phyloP scores from a whole-genome alignment of 495 filamentous ascomycete species.

The Aspergillus biplanus region DNA sequence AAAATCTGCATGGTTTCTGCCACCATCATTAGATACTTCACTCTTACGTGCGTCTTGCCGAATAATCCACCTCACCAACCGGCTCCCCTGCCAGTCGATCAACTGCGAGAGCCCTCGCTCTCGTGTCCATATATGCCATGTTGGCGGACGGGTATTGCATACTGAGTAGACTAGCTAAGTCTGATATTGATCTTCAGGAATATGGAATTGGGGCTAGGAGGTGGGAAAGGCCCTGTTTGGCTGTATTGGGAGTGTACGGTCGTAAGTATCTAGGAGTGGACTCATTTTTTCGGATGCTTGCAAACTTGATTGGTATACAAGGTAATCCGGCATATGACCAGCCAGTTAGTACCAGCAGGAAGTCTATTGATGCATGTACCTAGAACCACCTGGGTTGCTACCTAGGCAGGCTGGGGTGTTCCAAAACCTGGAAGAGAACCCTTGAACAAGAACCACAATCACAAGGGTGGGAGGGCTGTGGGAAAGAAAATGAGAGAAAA shows the following conservation, averaged over 20 bases:
- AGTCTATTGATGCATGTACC: background rate
- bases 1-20: background rate
- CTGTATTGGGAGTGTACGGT: too few relatives aligned
- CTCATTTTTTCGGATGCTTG: background rate
- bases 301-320: background rate
- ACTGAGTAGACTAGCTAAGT: background rate
- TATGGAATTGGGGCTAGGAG: too few relatives aligned
- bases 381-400: too few relatives aligned
- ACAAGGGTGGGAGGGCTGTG: too few relatives aligned
- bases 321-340: slow-evolving; percentile 4
- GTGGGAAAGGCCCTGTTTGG: too few relatives aligned
- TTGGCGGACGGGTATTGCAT: background rate
- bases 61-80: slow-evolving; percentile 9
- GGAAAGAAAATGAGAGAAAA: too few relatives aligned
- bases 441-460: too few relatives aligned
- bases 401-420: too few relatives aligned
- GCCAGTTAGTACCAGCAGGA: background rate
- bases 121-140: slow-evolving; percentile 3
- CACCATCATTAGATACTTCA: background rate
- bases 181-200: background rate
- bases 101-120: slow-evolving; percentile 6
- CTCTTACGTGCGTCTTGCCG: too few relatives aligned
- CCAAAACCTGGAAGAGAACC: too few relatives aligned
- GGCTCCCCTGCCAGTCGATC: slow-evolving; percentile 18
- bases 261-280: background rate